A percentile compares a stretch with the other conserved stretches of the same genome.
These are phyloP conservation scores for Paxillus rubicundulus DNA, from an alignment of 768 basidiomycete species.

Conservation along the genomic window DNA sequence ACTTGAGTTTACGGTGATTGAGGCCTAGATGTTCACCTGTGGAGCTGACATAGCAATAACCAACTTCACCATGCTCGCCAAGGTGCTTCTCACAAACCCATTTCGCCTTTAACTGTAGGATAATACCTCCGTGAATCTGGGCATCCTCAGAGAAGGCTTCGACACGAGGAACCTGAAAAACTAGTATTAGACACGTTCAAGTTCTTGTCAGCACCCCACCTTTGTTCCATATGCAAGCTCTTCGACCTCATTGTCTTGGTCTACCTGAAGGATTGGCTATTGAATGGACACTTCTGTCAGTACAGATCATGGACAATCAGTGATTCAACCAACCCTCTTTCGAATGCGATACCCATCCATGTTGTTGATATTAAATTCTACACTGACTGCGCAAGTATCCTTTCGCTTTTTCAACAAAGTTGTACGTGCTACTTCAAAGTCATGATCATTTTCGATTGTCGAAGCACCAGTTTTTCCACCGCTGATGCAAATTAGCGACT, in stretches of 20 bases:
- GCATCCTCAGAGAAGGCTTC: not conserved
- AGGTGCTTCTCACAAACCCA: not conserved
- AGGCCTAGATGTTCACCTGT: not conserved
- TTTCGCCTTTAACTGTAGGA: not conserved
- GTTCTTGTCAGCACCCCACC: not conserved
- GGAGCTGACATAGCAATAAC: not conserved
- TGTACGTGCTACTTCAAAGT: slow-evolving; percentile 1
- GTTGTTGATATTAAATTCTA: slow-evolving; percentile 21
- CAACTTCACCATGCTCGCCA: not conserved
- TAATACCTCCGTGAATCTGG: not conserved
- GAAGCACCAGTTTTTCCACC: slow-evolving; percentile 5
- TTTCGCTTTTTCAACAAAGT: slow-evolving; percentile 11
- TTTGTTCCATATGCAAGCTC: not conserved
- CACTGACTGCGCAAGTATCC: slow-evolving; percentile 4
- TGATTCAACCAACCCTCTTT: slow-evolving; percentile 4
- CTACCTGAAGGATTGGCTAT: too few relatives aligned
- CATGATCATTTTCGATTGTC: slow-evolving; percentile 8
- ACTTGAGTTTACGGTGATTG: not conserved
- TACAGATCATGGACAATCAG: not conserved
- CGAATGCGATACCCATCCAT: slow-evolving; percentile 23
- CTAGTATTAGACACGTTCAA: too few relatives aligned
- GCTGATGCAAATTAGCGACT: not conserved
- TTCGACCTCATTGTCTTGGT: not conserved
- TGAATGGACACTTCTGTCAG: not conserved
- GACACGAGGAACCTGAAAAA: not conserved